Evolutionary conservation across 371 early-diverging fungal species (phyloP), one percentile per base, ranked within the genome.

Genomic region (Synchytrium microbalum): DNA sequence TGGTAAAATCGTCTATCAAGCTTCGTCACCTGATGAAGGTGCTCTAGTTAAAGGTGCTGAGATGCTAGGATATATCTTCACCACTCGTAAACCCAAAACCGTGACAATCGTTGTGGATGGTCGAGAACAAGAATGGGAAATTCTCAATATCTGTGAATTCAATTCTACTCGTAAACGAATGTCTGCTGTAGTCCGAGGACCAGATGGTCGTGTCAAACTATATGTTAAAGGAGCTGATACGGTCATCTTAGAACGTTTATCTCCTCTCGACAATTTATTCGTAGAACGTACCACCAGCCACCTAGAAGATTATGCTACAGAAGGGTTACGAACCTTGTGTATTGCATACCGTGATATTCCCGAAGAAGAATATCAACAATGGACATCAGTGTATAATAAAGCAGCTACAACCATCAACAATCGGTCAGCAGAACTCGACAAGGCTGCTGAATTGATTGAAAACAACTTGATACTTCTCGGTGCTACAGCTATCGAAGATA

Each of bases 211-310:
- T 33, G 89, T 98, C 69, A 89, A 89, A 69, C 75, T 98, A 55
- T 95, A 92, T 81, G 90, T 90, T 71, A 99, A 99, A 71, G 99
- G 99, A 30, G 97, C 98, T 14, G 99, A 99, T 74, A 93, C 95
- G 0, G 96, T 98, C 14, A 98, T 98, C 69, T 71, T 95, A 33
- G 99, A 99, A 76, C 81, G 96, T 19, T 71, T 98, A 64, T 84
- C 84, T 3, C 81, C 84, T 51, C 67, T 67, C 19, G 80, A 81
- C 61, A 89, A 88, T 64, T 87, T 85, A 27, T 92, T 87, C 80
- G 86, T 89, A 54, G 92, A 91, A 54, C 68, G 79, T 0, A 90
- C 91, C 0, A 68, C 88, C 59, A 78, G 79, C 32, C 87, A 90
- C 63, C 72, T 93, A 27, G 69, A 83, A 72, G 92, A 89, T 63